A percentile compares a stretch with the other conserved stretches of the same genome.
phyloP scores from a whole-genome alignment of 2,329 filamentous ascomycete species.

The Trichoderma brevicompactum region DNA sequence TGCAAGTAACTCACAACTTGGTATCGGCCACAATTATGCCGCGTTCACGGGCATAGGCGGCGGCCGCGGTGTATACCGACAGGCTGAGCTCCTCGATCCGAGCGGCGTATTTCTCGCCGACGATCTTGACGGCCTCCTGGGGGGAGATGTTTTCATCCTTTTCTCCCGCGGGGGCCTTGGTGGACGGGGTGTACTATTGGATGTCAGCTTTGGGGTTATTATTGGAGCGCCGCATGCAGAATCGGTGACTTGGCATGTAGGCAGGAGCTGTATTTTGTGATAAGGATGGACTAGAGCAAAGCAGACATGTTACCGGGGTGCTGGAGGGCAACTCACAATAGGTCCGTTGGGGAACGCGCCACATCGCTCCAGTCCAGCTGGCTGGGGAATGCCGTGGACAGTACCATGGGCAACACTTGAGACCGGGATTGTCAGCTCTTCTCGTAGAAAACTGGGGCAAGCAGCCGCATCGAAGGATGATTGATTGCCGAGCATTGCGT shows the following conservation, averaged over 20 bases:
- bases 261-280: not conserved
- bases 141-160: slow-evolving; percentile 87
- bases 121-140: slow-evolving; percentile 58
- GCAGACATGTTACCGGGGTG: not conserved
- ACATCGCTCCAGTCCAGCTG: slow-evolving; percentile 70
- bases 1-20: slow-evolving; percentile 18
- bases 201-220: not conserved
- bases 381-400: slow-evolving; percentile 75
- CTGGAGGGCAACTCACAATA: slow-evolving; percentile 10
- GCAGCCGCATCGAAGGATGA: not conserved
- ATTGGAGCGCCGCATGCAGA: not conserved
- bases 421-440: slow-evolving; percentile 55
- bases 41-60: slow-evolving; percentile 60
- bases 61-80: slow-evolving; percentile 50
- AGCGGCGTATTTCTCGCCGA: slow-evolving; percentile 42
- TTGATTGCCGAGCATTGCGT: not conserved
- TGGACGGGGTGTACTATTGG: slow-evolving; percentile 63
- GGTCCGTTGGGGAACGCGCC: slow-evolving; percentile 70
- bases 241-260: not conserved
- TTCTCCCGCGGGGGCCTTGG: slow-evolving; percentile 78
- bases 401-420: slow-evolving; percentile 56
- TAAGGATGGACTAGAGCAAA: not conserved
- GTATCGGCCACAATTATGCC: slow-evolving; percentile 42
- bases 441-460: slow-evolving; percentile 1
- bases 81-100: slow-evolving; percentile 41